Evolutionary conservation across 805 yeast genomes (phyloP).

Genomic region (Metschnikowia gelsemii): DNA sequence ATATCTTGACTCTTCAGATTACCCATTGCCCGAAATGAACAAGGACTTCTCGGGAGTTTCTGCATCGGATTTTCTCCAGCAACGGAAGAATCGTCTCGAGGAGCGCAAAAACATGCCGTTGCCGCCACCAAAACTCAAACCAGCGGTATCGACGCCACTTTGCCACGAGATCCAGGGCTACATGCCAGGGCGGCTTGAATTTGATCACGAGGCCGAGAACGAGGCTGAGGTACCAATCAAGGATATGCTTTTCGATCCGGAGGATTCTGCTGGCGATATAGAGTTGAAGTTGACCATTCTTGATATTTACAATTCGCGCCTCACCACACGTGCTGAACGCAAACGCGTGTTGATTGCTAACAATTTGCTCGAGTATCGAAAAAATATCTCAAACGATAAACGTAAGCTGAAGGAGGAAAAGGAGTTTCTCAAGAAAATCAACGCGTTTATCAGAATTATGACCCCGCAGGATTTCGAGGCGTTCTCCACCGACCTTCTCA

Average conservation of each 20-base stretch:
- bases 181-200: slow-evolving; percentile 98
- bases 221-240: slow-evolving; percentile 94
- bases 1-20: slow-evolving; percentile 66
- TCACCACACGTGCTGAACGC: slow-evolving; percentile 90
- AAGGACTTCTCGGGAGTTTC: slow-evolving; percentile 60
- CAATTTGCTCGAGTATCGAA: slow-evolving; percentile 78
- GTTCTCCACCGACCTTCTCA: slow-evolving; percentile 69
- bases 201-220: slow-evolving; percentile 93
- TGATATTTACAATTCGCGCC: slow-evolving; percentile 84
- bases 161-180: slow-evolving; percentile 97
- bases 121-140: slow-evolving; percentile 82
- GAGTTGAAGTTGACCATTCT: slow-evolving; percentile 84
- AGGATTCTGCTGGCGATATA: slow-evolving; percentile 83
- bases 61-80: slow-evolving; percentile 66
- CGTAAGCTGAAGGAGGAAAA: slow-evolving; percentile 86
- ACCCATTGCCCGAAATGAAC: slow-evolving; percentile 88
- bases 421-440: slow-evolving; percentile 70
- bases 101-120: slow-evolving; percentile 67
- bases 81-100: slow-evolving; percentile 70
- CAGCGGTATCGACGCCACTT: slow-evolving; percentile 88
- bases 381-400: slow-evolving; percentile 78
- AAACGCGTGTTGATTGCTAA: slow-evolving; percentile 80
- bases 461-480: slow-evolving; percentile 76
- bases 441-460: slow-evolving; percentile 80
- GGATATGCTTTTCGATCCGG: slow-evolving; percentile 94